Evolutionary conservation across 2,329 filamentous ascomycete species (phyloP).

Genomic region (Zalaria obscura): DNA sequence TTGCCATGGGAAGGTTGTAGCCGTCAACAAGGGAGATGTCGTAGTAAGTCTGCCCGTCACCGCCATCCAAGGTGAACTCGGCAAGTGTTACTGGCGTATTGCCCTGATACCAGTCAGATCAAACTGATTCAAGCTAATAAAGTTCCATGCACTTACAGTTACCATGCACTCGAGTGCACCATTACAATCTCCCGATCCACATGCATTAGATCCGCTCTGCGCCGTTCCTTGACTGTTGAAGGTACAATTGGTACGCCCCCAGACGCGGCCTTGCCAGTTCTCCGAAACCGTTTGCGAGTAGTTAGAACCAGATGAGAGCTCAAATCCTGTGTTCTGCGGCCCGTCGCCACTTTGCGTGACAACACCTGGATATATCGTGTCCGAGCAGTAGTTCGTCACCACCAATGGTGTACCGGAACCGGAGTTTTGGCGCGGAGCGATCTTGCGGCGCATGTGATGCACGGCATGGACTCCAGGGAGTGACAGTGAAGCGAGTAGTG

Average conservation of each 20-base stretch:
- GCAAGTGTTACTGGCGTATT: constrained; percentile 61
- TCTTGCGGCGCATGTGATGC: constrained; percentile 17
- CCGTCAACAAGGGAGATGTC: constrained; percentile 77
- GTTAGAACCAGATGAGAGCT: constrained; percentile 44
- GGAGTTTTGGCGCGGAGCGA: constrained; percentile 12
- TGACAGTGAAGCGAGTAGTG: too few relatives aligned
- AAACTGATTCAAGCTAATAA: constrained; percentile 1
- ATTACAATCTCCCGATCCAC: constrained; percentile 63
- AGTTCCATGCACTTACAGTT: constrained; percentile 40
- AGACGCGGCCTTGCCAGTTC: constrained; percentile 70
- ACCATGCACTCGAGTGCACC: constrained; percentile 54
- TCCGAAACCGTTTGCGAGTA: constrained; percentile 50
- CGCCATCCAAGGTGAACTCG: constrained; percentile 64
- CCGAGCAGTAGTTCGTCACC: constrained; percentile 57
- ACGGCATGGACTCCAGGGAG: constrained; percentile 3
- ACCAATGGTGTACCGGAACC: constrained; percentile 36
- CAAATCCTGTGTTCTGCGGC: constrained; percentile 54
- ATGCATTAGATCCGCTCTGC: constrained; percentile 39
- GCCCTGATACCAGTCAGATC: constrained; percentile 35
- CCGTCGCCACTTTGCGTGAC: constrained; percentile 58
- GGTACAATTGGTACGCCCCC: constrained; percentile 73
- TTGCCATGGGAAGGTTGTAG: constrained; percentile 63
- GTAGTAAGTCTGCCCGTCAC: constrained; percentile 59
- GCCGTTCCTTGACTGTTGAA: constrained; percentile 50
- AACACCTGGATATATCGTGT: constrained; percentile 64